Evolutionary conservation across 495 filamentous ascomycete species (phyloP).

Genomic region (Poronia punctata): DNA sequence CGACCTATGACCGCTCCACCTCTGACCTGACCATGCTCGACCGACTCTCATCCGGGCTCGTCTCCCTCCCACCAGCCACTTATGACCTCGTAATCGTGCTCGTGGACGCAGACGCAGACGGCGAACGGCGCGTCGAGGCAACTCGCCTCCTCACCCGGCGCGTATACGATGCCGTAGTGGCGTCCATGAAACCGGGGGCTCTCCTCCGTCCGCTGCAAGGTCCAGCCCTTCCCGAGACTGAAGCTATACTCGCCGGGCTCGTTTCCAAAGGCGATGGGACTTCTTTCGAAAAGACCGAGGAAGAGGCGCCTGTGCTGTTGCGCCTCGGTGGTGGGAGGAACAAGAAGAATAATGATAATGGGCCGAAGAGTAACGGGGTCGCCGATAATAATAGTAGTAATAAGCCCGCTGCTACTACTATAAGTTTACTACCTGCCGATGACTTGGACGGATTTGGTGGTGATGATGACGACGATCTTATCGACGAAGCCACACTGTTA

Average conservation of each 20-base stretch:
- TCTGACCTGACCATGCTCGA: constrained; percentile 99
- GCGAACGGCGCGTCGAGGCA: constrained; percentile 44
- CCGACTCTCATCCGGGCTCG: constrained; percentile 76
- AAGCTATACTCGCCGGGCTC: constrained; percentile 79
- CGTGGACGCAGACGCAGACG: constrained; percentile 58
- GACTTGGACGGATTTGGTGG: constrained; percentile 53
- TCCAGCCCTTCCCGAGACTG: constrained; percentile 42
- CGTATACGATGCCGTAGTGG: constrained; percentile 60
- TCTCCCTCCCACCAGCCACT: constrained; percentile 63
- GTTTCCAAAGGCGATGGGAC: constrained; percentile 47
- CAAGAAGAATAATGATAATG: too few species aligned
- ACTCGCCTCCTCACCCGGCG: constrained; percentile 54
- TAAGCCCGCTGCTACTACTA: too few species aligned
- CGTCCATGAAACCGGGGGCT: constrained; percentile 64
- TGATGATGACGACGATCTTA: constrained; percentile 69
- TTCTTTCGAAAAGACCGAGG: constrained; percentile 71
- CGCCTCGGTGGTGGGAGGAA: constrained; percentile 64
- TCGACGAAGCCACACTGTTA: constrained; percentile 83
- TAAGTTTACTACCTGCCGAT: constrained; percentile 4
- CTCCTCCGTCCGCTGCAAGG: constrained; percentile 64
- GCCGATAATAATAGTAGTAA: constrained; percentile 15
- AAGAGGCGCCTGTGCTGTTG: constrained; percentile 52
- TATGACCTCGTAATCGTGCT: constrained; percentile 87
- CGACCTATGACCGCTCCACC: constrained; percentile 57
- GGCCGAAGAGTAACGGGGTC: constrained; percentile 30